These are phyloP conservation scores for Sambucus nigra DNA, from an alignment of 129 eudicot species.

Conservation along the genomic window DNA sequence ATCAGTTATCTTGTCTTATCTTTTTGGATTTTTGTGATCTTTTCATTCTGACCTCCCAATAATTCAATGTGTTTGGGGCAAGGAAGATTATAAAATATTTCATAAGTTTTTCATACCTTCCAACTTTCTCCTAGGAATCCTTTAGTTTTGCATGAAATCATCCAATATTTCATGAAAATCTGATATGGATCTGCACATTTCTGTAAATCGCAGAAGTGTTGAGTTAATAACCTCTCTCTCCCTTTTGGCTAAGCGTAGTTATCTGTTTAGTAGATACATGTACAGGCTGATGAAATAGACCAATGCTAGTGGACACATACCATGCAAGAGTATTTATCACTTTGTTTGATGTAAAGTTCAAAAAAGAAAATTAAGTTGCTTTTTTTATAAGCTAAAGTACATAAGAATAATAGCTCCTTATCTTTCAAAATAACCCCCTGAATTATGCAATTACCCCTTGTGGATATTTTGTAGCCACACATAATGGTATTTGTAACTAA, in stretches of 20 bases:
- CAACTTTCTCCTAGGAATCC: background rate
- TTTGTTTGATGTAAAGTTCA: background rate
- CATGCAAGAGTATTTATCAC: background rate
- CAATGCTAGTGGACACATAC: background rate
- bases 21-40: background rate
- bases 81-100: background rate
- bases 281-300: background rate
- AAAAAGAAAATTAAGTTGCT: background rate
- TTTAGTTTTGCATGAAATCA: background rate
- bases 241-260: background rate
- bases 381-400: too few relatives aligned
- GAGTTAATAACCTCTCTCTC: background rate
- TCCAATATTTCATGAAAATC: background rate
- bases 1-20: slow-evolving; percentile 3
- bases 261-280: background rate
- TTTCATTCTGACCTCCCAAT: slow-evolving; percentile 7
- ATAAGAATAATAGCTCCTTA: background rate
- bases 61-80: background rate
- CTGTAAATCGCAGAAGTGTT: background rate
- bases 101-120: background rate
- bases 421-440: too few relatives aligned
- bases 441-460: too few relatives aligned
- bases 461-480: too few relatives aligned
- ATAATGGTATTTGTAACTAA: too few relatives aligned
- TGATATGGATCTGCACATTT: background rate